A percentile compares a stretch with the other conserved stretches of the same genome.
These are phyloP conservation scores for Solanum neorickii DNA, from an alignment of 257 asterid genomes.

Conservation along the genomic window DNA sequence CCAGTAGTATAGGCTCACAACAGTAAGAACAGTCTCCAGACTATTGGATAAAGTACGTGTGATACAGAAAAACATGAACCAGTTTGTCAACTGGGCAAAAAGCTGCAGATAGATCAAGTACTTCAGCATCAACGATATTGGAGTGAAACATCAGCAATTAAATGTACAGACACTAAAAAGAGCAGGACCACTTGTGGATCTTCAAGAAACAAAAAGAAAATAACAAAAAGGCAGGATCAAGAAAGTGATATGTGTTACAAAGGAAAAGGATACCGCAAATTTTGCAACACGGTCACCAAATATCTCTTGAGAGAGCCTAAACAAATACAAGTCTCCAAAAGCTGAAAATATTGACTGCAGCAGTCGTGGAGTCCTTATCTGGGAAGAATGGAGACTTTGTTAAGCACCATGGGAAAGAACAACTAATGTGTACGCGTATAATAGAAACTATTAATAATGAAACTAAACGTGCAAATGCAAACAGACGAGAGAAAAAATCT, in stretches of 20 bases:
- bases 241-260: background rate
- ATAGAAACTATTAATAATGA: background rate
- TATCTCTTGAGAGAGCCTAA: constrained; percentile 49
- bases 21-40: constrained; percentile 79
- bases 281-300: constrained; percentile 53
- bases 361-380: constrained; percentile 79
- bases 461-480: background rate
- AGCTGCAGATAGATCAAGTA: constrained; percentile 70
- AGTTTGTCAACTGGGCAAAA: constrained; percentile 69
- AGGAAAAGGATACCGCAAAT: constrained; percentile 75
- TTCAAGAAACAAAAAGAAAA: background rate
- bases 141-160: background rate
- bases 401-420: background rate
- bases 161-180: background rate
- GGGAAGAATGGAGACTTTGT: constrained; percentile 1
- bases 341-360: constrained; percentile 77
- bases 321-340: constrained; percentile 70
- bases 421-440: background rate
- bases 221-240: background rate
- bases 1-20: constrained; percentile 86
- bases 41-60: constrained; percentile 81
- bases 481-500: background rate
- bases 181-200: background rate
- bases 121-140: background rate
- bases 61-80: constrained; percentile 96